These are phyloP conservation scores for Rhododendron williamsianum DNA, from an alignment of 148 eudicot species.

Conservation along the genomic window DNA sequence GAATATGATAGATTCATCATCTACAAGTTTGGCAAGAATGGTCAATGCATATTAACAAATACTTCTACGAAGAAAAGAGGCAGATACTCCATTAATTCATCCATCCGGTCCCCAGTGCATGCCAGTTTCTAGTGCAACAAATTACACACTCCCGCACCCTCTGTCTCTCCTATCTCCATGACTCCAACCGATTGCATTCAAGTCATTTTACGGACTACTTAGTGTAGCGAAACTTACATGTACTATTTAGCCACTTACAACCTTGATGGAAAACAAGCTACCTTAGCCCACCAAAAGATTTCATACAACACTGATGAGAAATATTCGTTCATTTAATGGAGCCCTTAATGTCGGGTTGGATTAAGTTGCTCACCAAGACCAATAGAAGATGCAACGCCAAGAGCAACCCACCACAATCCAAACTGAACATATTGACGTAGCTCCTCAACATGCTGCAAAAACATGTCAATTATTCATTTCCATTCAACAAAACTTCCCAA, in stretches of 20 bases:
- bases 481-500: conserved; percentile 5
- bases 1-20: conserved; percentile 7
- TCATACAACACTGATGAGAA: background rate
- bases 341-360: background rate
- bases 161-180: background rate
- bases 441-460: conserved; percentile 79
- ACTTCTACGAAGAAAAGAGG: background rate
- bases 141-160: background rate
- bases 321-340: background rate
- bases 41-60: conserved; percentile 1
- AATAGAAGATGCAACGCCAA: conserved; percentile 97
- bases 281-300: background rate
- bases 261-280: background rate
- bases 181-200: background rate
- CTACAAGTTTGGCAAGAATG: background rate
- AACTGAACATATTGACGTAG: conserved; percentile 53
- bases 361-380: conserved; percentile 73
- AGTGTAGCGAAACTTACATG: background rate
- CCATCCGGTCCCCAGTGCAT: background rate
- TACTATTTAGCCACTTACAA: background rate
- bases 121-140: background rate
- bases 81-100: background rate
- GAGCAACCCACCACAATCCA: conserved; percentile 93
- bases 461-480: conserved; percentile 5
- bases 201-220: background rate